These are phyloP conservation scores for Linnemannia hyalina DNA, from an alignment of 192 early-diverging fungal genomes.

Conservation along the genomic window DNA sequence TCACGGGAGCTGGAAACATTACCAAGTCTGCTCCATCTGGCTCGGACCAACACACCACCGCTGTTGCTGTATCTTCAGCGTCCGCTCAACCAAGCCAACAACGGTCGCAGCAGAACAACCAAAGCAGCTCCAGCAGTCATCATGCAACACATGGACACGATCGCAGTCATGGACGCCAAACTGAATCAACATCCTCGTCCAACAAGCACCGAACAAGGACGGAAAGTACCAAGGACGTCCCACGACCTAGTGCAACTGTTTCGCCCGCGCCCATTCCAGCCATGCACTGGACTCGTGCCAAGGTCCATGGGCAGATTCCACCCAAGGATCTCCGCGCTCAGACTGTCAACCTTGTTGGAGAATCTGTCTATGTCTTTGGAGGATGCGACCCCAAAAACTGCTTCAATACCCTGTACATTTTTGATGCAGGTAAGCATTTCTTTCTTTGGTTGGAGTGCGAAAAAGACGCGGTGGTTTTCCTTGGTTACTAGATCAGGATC, in stretches of 20 bases:
- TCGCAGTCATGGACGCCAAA: background rate
- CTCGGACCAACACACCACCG: background rate
- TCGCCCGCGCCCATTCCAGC: slow-evolving; percentile 77
- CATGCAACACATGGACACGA: background rate
- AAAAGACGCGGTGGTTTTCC: background rate
- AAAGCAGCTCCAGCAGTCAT: background rate
- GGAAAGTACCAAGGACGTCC: background rate
- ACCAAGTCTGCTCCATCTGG: background rate
- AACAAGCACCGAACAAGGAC: slow-evolving; percentile 22
- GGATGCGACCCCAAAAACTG: slow-evolving; percentile 84
- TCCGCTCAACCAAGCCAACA: slow-evolving; percentile 5
- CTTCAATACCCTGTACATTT: slow-evolving; percentile 81
- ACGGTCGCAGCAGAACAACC: slow-evolving; percentile 2
- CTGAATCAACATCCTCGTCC: slow-evolving; percentile 5
- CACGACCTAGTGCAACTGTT: slow-evolving; percentile 49
- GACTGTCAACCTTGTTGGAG: slow-evolving; percentile 80
- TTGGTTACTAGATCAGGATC: background rate
- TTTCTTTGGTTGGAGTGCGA: background rate
- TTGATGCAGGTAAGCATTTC: slow-evolving; percentile 73
- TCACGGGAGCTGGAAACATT: background rate
- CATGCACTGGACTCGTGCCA: slow-evolving; percentile 84
- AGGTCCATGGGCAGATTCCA: slow-evolving; percentile 73
- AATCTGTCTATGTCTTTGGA: slow-evolving; percentile 87
- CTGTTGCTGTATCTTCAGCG: background rate
- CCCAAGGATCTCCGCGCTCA: slow-evolving; percentile 80